Evolutionary conservation across 345 rosid genomes (phyloP).

Genomic region (Eucalyptus curtisii): DNA sequence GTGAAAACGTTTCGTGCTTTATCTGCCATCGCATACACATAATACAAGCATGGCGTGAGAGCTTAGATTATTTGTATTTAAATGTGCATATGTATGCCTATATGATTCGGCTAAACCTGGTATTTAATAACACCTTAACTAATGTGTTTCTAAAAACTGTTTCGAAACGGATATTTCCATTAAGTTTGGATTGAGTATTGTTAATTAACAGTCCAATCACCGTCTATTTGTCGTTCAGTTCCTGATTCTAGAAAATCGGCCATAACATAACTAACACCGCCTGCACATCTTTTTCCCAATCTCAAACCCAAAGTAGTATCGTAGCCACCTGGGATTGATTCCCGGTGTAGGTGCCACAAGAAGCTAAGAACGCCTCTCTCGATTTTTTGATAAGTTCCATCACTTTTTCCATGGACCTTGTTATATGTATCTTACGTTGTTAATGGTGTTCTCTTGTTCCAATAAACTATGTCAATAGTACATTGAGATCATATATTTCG

Average conservation of each 20-base stretch:
- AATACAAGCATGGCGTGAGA: not conserved
- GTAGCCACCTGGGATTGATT: not conserved
- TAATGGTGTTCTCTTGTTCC: not conserved
- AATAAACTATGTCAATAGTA: not conserved
- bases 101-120: not conserved
- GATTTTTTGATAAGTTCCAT: not conserved
- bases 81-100: not conserved
- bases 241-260: not conserved
- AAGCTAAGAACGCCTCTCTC: not conserved
- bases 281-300: not conserved
- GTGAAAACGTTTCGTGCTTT: not conserved
- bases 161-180: not conserved
- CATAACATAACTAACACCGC: not conserved
- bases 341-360: fast-evolving
- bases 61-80: not conserved
- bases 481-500: not conserved
- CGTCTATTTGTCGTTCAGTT: not conserved
- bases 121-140: not conserved
- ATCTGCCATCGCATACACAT: not conserved
- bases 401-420: not conserved
- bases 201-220: not conserved
- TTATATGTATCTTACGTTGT: not conserved
- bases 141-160: not conserved
- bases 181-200: not conserved
- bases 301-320: not conserved